Conservation (phyloP, 208 protist genomes). For the Leishmania braziliensis region DNA sequence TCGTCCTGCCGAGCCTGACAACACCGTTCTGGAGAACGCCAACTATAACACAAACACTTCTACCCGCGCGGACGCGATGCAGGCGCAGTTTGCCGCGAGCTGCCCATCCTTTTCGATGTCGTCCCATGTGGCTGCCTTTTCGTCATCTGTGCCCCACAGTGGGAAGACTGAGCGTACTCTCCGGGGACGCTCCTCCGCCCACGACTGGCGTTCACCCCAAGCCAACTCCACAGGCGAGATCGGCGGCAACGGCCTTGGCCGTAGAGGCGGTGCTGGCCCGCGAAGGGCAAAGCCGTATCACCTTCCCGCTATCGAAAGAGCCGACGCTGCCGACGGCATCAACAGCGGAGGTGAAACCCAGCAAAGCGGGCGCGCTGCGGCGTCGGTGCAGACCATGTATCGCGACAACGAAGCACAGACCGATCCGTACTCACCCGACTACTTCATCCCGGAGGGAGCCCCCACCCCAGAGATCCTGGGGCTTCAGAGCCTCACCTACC, state of each 20-base stretch:
- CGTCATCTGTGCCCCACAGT: constrained; percentile 3
- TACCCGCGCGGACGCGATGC: constrained; percentile 3
- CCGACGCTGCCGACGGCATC: background rate
- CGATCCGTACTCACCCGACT: constrained; percentile 89
- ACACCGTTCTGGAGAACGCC: constrained; percentile 24
- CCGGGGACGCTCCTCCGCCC: constrained; percentile 8
- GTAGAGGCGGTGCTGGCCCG: background rate
- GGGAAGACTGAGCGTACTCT: background rate
- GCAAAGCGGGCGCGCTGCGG: constrained; percentile 13
- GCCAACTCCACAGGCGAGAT: background rate
- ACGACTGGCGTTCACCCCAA: constrained; percentile 4
- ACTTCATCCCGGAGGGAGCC: constrained; percentile 70
- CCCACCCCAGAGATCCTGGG: constrained; percentile 75
- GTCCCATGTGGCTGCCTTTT: constrained; percentile 14
- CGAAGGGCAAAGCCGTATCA: constrained; percentile 32
- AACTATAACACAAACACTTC: constrained; percentile 5
- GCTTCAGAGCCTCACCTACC: constrained; percentile 65
- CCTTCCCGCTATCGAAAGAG: constrained; percentile 33
- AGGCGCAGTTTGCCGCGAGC: constrained; percentile 35
- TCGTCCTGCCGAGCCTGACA: constrained; percentile 66
- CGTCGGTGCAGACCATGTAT: constrained; percentile 62
- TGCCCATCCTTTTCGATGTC: constrained; percentile 22
- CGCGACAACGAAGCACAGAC: constrained; percentile 91
- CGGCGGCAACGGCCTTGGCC: background rate
- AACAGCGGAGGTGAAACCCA: background rate